Evolutionary conservation across 2,329 filamentous ascomycete genomes (phyloP), one percentile per base, ranked within the genome.

Genomic region (Phyllosticta paracitricarpa): DNA sequence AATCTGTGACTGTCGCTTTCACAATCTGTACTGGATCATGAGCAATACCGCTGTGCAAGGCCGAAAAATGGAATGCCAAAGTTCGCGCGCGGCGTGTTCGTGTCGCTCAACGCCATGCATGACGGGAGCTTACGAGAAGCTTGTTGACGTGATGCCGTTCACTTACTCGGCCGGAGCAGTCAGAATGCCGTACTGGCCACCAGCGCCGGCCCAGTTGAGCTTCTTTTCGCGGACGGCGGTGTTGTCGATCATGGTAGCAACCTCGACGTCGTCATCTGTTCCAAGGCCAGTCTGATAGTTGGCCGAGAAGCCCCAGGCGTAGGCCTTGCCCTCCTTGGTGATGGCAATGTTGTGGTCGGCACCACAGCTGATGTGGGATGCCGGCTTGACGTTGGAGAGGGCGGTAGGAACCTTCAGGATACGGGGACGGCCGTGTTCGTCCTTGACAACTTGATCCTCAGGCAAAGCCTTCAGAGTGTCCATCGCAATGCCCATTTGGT

Each of bases 231-330:
- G 82, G 28, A 94, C 83, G 52, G 91, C 91, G 12, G 86, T 89
- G 77, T 96, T 96, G 69, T 95, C 89, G 61, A 97, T 89, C 56
- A 87, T 69, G 0, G 88, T 94, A 0, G 92, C 90, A 25, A 83
- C 80, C 66, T 87, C 82, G 30, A 96, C 82, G 67, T 96, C 91
- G 57, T 94, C 89, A n/a, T 84, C 84, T 1, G 81, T 86, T 52
- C 89, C 89, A 67, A 86, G 86, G 10, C 89, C 89, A 3, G 88
- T 91, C 76, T 93, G 89, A 73, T 90, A 92, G 68, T 88, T 91
- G 55, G 84, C 84, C 12, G 84, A 88, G 77, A 93, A 93, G 3
- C 89, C 89, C 89, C 89, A 94, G 2, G 84, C 84, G 75, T 86
- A 91, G 2, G 86, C 88, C 67, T 84, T 83, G 64, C 89, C 89